Evolutionary conservation across 2,329 filamentous ascomycete species (phyloP), one percentile per base, ranked within the genome.

Genomic region (Pseudogymnoascus sp.): DNA sequence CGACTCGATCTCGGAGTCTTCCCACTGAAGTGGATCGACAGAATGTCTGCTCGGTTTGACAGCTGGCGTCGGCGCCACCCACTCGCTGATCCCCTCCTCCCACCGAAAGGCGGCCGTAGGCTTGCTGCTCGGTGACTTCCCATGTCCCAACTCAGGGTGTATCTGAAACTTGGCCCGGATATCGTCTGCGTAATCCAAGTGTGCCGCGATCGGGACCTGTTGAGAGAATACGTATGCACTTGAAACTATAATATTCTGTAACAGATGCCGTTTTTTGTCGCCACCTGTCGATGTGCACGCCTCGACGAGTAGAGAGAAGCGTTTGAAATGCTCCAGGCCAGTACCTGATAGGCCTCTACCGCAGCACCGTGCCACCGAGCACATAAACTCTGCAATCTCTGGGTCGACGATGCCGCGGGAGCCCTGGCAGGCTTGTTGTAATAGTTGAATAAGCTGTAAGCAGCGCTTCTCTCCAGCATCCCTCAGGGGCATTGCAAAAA

Each of bases 51-150:
- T 63, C 65, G 68, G 46, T 66, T 65, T 29, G 68, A 59, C 72
- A 71, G 38, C 72, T 29, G 81, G 81, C 50, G 79, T 82, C 40
- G 73, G 75, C 17, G 76, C 79, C 60, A 84, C 78, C 82, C 82
- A 85, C 70, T 84, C 82, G 37, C 80, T 78, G 69, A 84, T 83
- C 50, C 78, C 79, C 68, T 83, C 81, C 68, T 84, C 82, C 82
- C 82, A 84, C 33, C 78, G 72, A 71, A 76, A 82, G 70, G 66
- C 70, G 38, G 40, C 60, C 33, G 23, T 50, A 15, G 37, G n/a
- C 31, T 38, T 37, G 33, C 35, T 33, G 10, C 44, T 29, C 44
- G n/a, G 15, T 33, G 29, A 56, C 26, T 56, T 56, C 26, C 50
- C 50, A 13, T 56, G n/a, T 19, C 50, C 50, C 31, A 60, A 26